Evolutionary conservation across 2,329 filamentous ascomycete species (phyloP).

Genomic region (Colletotrichum sp.): DNA sequence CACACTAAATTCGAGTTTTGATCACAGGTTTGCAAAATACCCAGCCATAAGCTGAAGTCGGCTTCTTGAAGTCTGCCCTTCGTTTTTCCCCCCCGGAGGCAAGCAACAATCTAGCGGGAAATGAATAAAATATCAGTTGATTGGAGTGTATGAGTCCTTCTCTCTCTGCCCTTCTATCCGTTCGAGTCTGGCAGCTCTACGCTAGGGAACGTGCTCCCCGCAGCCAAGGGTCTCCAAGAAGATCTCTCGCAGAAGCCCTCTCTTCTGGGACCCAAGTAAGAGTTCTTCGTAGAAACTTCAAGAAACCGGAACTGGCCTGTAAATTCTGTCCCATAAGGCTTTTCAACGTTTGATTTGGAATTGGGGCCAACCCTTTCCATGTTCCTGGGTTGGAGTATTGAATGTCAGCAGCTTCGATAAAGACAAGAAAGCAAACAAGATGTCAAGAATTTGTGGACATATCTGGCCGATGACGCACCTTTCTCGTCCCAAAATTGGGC

Average conservation of each 20-base stretch:
- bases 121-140: not conserved
- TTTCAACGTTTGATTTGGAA: not conserved
- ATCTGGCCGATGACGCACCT: too few species aligned
- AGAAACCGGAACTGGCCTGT: not conserved
- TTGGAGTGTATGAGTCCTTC: not conserved
- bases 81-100: not conserved
- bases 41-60: not conserved
- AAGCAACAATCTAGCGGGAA: not conserved
- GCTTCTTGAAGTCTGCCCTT: not conserved
- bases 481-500: too few species aligned
- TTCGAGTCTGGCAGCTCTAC: not conserved
- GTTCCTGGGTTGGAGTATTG: not conserved
- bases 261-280: not conserved
- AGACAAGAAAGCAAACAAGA: not conserved
- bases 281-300: not conserved
- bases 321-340: not conserved
- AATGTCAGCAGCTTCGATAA: not conserved
- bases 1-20: not conserved
- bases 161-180: not conserved
- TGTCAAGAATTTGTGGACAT: not conserved
- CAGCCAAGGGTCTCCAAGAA: not conserved
- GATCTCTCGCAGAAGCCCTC: not conserved
- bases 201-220: not conserved
- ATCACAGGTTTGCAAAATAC: not conserved
- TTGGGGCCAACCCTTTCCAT: not conserved